These are phyloP conservation scores for Heimioporus sp. DNA, from an alignment of 768 basidiomycete genomes.

Conservation along the genomic window DNA sequence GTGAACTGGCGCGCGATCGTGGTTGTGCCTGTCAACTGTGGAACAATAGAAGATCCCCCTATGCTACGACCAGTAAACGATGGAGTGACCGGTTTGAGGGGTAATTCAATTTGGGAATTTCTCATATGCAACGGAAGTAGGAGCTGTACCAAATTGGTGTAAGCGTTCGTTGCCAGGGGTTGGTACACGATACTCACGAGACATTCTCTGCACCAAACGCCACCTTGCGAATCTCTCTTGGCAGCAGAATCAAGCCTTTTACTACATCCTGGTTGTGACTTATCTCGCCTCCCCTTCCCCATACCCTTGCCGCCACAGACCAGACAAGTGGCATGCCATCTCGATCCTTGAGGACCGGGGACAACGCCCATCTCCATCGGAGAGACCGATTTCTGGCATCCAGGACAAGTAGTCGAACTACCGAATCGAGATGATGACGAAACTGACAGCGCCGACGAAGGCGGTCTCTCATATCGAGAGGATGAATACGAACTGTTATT, in stretches of 20 bases:
- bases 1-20: conserved; percentile 78
- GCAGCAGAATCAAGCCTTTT: conserved; percentile 84
- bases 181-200: conserved; percentile 45
- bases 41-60: conserved; percentile 32
- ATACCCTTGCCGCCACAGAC: conserved; percentile 72
- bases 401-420: conserved; percentile 59
- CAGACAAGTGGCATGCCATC: conserved; percentile 78
- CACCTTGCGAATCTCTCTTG: conserved; percentile 64
- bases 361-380: conserved; percentile 86
- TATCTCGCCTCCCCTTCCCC: conserved; percentile 45
- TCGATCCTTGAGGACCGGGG: conserved; percentile 77
- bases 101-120: conserved; percentile 51
- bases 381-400: conserved; percentile 70
- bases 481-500: conserved; percentile 22
- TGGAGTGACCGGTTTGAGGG: conserved; percentile 46
- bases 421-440: conserved; percentile 32
- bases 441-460: conserved; percentile 14
- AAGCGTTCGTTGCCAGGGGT: conserved; percentile 1
- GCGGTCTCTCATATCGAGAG: conserved; percentile 29
- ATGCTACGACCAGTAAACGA: conserved; percentile 41
- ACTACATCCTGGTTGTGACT: conserved; percentile 71
- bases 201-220: conserved; percentile 85
- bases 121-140: conserved; percentile 50
- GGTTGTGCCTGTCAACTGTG: conserved; percentile 69
- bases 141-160: conserved; percentile 39